Percentiles rank a stretch among this genome's conserved stretches.
Evolutionary conservation across 2,329 filamentous ascomycete species (phyloP).

Genomic region (Salinomyces thailandicus): DNA sequence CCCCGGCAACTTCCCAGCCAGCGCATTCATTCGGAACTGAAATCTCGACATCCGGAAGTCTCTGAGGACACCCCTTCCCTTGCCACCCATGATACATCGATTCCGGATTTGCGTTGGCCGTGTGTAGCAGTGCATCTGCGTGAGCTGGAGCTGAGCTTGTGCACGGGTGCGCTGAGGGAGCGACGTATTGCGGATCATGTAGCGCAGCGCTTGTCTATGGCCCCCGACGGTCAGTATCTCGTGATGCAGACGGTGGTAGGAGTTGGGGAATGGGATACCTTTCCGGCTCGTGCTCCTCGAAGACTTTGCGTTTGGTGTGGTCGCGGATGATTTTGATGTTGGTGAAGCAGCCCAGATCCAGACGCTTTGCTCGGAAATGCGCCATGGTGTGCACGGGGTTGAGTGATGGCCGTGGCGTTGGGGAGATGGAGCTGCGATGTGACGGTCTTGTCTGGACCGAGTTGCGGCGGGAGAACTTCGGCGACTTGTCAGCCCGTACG

Average conservation of each 20-base stretch:
- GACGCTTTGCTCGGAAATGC: conserved; percentile 80
- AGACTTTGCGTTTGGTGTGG: conserved; percentile 92
- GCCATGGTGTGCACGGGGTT: too few relatives aligned
- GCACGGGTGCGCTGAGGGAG: conserved; percentile 73
- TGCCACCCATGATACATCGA: conserved; percentile 85
- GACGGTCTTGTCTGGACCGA: too few relatives aligned
- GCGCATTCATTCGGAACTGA: conserved; percentile 83
- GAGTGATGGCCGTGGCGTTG: too few relatives aligned
- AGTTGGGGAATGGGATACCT: conserved; percentile 47
- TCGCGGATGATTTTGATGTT: conserved; percentile 84
- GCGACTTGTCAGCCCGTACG: too few relatives aligned
- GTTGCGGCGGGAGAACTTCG: too few relatives aligned
- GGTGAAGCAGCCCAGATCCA: conserved; percentile 79
- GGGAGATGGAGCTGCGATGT: too few relatives aligned
- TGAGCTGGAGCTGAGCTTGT: conserved; percentile 84
- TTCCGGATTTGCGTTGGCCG: conserved; percentile 89
- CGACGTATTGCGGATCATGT: conserved; percentile 86
- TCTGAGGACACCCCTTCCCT: conserved; percentile 76
- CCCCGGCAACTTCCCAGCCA: conserved; percentile 76
- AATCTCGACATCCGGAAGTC: conserved; percentile 88
- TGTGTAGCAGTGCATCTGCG: conserved; percentile 94
- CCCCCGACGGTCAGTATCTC: too few relatives aligned
- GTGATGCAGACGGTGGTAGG: not conserved
- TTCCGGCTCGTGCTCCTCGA: conserved; percentile 75
- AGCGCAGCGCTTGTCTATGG: conserved; percentile 63